phyloP scores from a whole-genome alignment of 2,329 filamentous ascomycete genomes.

The Botrytis paeoniae region DNA sequence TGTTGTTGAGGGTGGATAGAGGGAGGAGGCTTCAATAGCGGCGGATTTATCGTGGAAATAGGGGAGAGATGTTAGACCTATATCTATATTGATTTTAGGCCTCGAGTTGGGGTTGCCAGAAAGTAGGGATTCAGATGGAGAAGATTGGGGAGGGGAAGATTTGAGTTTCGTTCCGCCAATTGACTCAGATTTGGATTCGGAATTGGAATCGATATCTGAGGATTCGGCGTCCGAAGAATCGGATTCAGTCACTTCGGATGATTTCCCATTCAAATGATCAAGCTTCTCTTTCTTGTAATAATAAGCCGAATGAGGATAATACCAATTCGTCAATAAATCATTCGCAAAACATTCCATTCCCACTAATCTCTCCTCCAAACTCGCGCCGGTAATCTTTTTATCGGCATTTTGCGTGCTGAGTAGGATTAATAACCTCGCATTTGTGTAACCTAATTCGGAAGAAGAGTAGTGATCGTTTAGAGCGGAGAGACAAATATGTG shows the following conservation, averaged over 20 bases:
- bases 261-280: not conserved
- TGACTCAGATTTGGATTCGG: not conserved
- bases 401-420: constrained; percentile 65
- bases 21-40: constrained; percentile 50
- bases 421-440: constrained; percentile 52
- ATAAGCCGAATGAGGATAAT: constrained; percentile 36
- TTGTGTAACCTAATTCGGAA: constrained; percentile 27
- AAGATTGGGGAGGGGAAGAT: not conserved
- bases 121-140: not conserved
- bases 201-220: not conserved
- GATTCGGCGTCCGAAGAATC: not conserved
- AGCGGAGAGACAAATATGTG: constrained; percentile 54
- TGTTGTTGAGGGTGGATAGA: constrained; percentile 40
- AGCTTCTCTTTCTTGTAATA: constrained; percentile 12
- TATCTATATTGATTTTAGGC: constrained; percentile 46
- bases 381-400: constrained; percentile 63
- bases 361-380: constrained; percentile 62
- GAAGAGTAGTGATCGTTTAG: constrained; percentile 22
- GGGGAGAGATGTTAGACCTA: constrained; percentile 67
- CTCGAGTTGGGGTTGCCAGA: not conserved
- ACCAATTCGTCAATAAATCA: constrained; percentile 43
- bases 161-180: constrained; percentile 12
- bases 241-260: not conserved
- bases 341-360: constrained; percentile 70
- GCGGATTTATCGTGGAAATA: constrained; percentile 71